Conservation (phyloP, 2,329 filamentous ascomycete genomes). For the Penicillium verrucosum region DNA sequence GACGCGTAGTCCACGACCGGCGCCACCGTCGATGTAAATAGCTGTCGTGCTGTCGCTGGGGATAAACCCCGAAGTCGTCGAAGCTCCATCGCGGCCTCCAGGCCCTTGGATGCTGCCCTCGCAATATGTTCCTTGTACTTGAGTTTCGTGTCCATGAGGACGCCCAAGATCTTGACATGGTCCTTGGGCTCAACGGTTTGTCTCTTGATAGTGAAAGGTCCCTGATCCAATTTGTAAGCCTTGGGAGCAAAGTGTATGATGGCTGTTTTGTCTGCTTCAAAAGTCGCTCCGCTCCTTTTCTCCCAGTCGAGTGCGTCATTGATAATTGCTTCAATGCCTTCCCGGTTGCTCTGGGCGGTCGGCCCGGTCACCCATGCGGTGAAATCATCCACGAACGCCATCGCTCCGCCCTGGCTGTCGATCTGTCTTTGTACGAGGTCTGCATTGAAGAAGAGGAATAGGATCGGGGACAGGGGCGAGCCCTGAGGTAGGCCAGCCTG, state of each 20-base stretch:
- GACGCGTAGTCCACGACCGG: conserved; percentile 26
- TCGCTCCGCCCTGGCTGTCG: background rate
- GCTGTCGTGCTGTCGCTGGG: conserved; percentile 16
- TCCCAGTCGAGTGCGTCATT: background rate
- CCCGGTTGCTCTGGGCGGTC: background rate
- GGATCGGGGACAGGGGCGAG: conserved; percentile 19
- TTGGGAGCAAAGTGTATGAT: background rate
- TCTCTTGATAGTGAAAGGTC: background rate
- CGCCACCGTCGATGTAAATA: conserved; percentile 19
- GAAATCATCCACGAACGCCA: conserved; percentile 13
- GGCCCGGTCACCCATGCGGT: background rate
- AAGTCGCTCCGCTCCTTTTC: background rate
- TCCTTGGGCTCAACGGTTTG: background rate
- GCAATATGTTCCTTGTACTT: conserved; percentile 25
- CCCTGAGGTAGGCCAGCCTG: conserved; percentile 21
- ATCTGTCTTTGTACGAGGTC: background rate
- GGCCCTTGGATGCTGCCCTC: conserved; percentile 21
- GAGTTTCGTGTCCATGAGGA: conserved; percentile 22
- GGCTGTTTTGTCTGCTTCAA: background rate
- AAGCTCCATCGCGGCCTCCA: conserved; percentile 17
- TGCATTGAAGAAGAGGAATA: conserved; percentile 1
- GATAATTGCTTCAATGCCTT: conserved; percentile 1
- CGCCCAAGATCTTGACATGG: background rate
- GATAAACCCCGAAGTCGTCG: conserved; percentile 1
- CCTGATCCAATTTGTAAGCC: background rate